Percentiles rank a stretch among this genome's conserved stretches.
phyloP scores from a whole-genome alignment of 2,329 filamentous ascomycete genomes.

The Penicillium digitatum region DNA sequence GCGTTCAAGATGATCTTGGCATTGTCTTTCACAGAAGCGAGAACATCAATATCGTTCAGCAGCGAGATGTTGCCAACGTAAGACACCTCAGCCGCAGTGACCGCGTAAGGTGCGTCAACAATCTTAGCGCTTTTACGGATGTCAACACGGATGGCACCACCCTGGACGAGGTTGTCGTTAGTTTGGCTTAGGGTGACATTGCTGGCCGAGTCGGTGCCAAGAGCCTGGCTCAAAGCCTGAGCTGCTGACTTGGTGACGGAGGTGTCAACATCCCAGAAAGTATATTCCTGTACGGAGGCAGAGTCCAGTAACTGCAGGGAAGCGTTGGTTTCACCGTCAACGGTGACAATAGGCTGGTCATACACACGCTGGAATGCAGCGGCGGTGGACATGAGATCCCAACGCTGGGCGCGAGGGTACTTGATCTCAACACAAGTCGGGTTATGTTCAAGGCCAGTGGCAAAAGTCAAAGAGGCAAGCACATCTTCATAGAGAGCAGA shows the following conservation, averaged over 20 bases:
- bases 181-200: conserved; percentile 58
- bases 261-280: conserved; percentile 87
- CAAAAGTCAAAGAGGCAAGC: conserved; percentile 77
- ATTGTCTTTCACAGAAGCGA: conserved; percentile 65
- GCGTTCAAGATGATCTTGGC: conserved; percentile 73
- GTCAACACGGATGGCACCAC: conserved; percentile 78
- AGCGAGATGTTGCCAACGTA: conserved; percentile 77
- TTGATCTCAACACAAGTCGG: conserved; percentile 78
- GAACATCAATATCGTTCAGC: conserved; percentile 70
- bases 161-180: conserved; percentile 63
- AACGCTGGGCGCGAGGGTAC: conserved; percentile 70
- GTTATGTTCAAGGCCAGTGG: conserved; percentile 59
- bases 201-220: conserved; percentile 57
- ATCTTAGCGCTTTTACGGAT: conserved; percentile 77
- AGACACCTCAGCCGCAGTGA: conserved; percentile 72
- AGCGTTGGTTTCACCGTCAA: conserved; percentile 30
- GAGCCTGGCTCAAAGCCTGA: conserved; percentile 55
- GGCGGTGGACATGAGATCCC: conserved; percentile 51
- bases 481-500: conserved; percentile 93
- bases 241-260: conserved; percentile 65
- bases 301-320: conserved; percentile 53
- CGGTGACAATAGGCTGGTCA: conserved; percentile 39
- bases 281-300: conserved; percentile 70
- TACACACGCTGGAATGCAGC: conserved; percentile 46
- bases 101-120: conserved; percentile 77